Conservation (phyloP, 352 stramenopile species). For the Blastocystis sp. region DNA sequence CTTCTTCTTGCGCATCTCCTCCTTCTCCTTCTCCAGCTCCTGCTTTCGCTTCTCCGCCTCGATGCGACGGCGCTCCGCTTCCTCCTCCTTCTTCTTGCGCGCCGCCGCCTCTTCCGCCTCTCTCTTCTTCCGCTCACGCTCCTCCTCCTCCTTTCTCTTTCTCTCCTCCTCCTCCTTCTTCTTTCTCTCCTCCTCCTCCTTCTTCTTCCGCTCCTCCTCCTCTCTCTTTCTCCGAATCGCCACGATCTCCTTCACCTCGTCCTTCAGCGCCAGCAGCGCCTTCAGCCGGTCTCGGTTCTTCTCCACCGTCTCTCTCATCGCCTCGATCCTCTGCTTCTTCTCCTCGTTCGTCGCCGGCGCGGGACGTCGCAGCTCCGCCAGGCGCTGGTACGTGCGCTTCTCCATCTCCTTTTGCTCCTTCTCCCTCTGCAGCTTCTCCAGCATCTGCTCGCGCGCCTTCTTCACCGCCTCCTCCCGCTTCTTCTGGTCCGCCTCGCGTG, state of each 20-base stretch:
- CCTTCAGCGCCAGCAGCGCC: not conserved
- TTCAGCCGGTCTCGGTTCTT: not conserved
- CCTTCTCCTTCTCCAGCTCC: slow-evolving; percentile 40
- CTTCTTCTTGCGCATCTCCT: slow-evolving; percentile 2
- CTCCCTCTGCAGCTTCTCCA: not conserved
- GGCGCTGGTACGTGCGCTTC: not conserved
- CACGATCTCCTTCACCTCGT: slow-evolving; percentile 18
- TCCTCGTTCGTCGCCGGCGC: not conserved
- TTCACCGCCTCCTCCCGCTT: slow-evolving; percentile 22
- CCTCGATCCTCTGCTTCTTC: not conserved
- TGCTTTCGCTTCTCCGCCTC: not conserved
- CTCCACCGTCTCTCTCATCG: not conserved
- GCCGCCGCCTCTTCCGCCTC: slow-evolving; percentile 5
- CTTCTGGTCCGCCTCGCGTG: not conserved
- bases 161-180: slow-evolving; percentile 24
- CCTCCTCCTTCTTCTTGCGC: slow-evolving; percentile 14
- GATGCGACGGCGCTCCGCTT: not conserved
- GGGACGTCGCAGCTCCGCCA: not conserved
- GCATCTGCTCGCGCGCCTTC: slow-evolving; percentile 2
- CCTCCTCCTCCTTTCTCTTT: slow-evolving; percentile 30
- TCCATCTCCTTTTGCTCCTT: slow-evolving; percentile 7
- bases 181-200: slow-evolving; percentile 35
- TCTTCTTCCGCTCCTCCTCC: too few relatives aligned
- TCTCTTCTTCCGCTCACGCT: not conserved
- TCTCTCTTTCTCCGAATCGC: not conserved